phyloP scores from a whole-genome alignment of 257 asterid genomes.

The Mentha longifolia region DNA sequence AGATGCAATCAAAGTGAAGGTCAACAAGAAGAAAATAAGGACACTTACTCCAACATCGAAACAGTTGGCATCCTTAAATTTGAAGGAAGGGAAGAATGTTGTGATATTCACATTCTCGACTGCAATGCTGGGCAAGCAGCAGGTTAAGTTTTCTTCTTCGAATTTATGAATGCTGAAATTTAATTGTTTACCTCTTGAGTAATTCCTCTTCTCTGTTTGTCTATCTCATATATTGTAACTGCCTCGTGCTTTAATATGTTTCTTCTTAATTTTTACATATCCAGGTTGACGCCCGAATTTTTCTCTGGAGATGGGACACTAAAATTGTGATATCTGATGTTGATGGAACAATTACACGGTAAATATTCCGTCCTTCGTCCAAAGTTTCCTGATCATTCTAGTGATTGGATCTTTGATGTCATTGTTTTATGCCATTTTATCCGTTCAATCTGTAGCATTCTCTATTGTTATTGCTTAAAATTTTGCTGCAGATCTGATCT shows the following conservation, averaged over 20 bases:
- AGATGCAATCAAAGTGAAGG: constrained; percentile 46
- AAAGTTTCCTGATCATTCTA: constrained; percentile 5
- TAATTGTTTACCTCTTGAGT: background rate
- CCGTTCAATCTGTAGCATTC: background rate
- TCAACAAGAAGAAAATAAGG: constrained; percentile 53
- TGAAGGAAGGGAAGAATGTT: constrained; percentile 78
- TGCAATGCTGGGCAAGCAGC: constrained; percentile 89
- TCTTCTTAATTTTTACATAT: constrained; percentile 32
- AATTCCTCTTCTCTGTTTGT: background rate
- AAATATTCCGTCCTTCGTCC: constrained; percentile 27
- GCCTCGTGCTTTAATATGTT: constrained; percentile 10
- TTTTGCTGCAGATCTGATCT: constrained; percentile 73
- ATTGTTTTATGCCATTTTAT: constrained; percentile 3
- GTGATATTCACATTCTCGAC: constrained; percentile 87
- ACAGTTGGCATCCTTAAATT: constrained; percentile 75
- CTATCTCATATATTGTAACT: background rate
- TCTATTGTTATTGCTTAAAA: background rate
- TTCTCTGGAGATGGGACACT: constrained; percentile 90
- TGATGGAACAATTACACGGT: constrained; percentile 98
- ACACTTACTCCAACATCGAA: constrained; percentile 74
- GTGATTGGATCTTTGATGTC: constrained; percentile 16
- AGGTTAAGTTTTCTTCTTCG: constrained; percentile 50
- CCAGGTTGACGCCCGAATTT: constrained; percentile 92
- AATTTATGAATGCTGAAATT: background rate
- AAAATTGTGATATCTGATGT: constrained; percentile 95